A percentile compares a stretch with the other conserved stretches of the same genome.
Evolutionary conservation across 768 basidiomycete genomes (phyloP).

Genomic region (Suillus spraguei): DNA sequence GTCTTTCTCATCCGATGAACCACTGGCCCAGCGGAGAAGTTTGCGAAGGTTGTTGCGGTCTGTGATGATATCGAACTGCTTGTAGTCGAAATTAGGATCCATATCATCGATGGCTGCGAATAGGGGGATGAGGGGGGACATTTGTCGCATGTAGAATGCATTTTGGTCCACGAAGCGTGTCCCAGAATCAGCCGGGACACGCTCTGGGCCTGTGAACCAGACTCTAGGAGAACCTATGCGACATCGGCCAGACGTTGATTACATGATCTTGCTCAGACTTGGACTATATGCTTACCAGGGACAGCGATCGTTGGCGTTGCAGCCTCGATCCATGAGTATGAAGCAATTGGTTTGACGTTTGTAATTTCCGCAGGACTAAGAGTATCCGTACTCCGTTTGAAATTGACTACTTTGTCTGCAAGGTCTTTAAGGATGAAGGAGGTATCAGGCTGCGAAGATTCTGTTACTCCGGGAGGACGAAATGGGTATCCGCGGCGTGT

Average conservation of each 20-base stretch:
- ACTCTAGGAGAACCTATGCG: conserved; percentile 57
- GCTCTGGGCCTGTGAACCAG: conserved; percentile 58
- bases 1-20: conserved; percentile 30
- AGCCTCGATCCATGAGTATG: conserved; percentile 55
- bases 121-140: conserved; percentile 52
- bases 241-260: conserved; percentile 4
- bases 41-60: conserved; percentile 71
- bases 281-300: conserved; percentile 38
- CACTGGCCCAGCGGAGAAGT: conserved; percentile 56
- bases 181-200: conserved; percentile 56
- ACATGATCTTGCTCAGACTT: not conserved
- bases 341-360: conserved; percentile 47
- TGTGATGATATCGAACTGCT: conserved; percentile 50
- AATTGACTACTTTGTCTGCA: conserved; percentile 19
- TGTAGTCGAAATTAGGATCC: conserved; percentile 28
- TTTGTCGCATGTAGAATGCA: conserved; percentile 42
- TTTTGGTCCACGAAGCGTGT: conserved; percentile 59
- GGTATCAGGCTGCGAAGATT: not conserved
- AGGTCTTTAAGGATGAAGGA: conserved; percentile 28
- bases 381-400: conserved; percentile 16
- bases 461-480: conserved; percentile 1
- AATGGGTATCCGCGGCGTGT: not conserved
- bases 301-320: conserved; percentile 51
- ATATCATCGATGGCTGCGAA: conserved; percentile 58
- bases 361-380: conserved; percentile 32